Evolutionary conservation across 768 basidiomycete genomes (phyloP), one percentile per base, ranked within the genome.

Genomic region (Phallus indusiatus): DNA sequence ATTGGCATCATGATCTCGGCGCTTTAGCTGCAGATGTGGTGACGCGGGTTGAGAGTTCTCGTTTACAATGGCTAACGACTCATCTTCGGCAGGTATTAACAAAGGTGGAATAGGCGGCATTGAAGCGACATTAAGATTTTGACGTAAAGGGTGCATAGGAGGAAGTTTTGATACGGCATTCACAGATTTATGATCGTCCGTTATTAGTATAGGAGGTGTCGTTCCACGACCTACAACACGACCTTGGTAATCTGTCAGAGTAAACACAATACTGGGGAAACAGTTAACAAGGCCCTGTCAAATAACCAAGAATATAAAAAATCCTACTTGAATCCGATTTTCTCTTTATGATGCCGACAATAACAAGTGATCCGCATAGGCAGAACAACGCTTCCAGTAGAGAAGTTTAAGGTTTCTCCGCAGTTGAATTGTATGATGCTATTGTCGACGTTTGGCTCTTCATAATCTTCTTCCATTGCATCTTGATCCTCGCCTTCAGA

Each of bases 301-400:
- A 28, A 28, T 7, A 28, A 28, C 28, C 28, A 3, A 28, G 5
- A 16, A 28, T 21, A 46, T 7, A 21, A 54, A 28, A 18, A 18
- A 2, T 61, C 71, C 47, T 46, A 72, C 72, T 67, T 60, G 72
- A 97, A 98, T 1, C 96, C 96, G 37, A 87, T 76, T 73, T 96
- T 97, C 74, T 99, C 96, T 61, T 92, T 87, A 73, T 99, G 95
- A 76, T 98, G 96, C 54, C 95, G 85, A 65, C 96, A 98, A 70
- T 99, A 99, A 72, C 96, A 99, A 7, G 95, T 95, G 61, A 99
- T 91, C 50, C 96, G 83, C 37, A 96, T 83, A 8, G 95, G 95
- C n/a, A 99, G 77, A 18, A 90, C 80, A 22, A 85, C 86, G 18
- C 90, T 88, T 20, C 96, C 96, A 12, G 84, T 77, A 6, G 84